A percentile compares a stretch with the other conserved stretches of the same genome.
These are phyloP conservation scores for Wallacemonas rigidus DNA, from an alignment of 208 protist species.

Conservation along the genomic window DNA sequence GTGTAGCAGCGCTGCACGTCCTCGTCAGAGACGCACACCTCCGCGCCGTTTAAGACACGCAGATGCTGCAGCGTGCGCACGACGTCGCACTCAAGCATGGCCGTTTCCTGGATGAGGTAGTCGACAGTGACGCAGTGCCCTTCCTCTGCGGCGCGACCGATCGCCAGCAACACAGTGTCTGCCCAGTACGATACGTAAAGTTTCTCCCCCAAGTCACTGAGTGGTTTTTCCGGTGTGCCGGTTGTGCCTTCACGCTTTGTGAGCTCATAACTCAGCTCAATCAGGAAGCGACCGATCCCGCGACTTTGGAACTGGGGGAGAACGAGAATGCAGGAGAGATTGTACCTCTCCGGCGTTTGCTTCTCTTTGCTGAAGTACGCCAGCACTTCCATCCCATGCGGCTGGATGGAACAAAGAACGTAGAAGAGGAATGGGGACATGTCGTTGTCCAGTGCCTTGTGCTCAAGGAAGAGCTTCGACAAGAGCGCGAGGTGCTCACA, in stretches of 20 bases:
- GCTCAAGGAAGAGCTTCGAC: constrained; percentile 99
- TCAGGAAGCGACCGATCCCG: constrained; percentile 98
- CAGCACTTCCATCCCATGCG: constrained; percentile 94
- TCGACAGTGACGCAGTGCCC: constrained; percentile 76
- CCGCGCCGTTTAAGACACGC: constrained; percentile 53
- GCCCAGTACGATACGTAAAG: constrained; percentile 95
- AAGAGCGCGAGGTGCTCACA: constrained; percentile 99
- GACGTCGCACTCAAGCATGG: constrained; percentile 78
- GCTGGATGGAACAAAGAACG: constrained; percentile 94
- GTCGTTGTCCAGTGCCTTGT: constrained; percentile 99
- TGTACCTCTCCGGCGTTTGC: constrained; percentile 96
- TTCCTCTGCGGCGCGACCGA: constrained; percentile 77
- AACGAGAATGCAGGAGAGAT: constrained; percentile 99
- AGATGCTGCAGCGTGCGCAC: constrained; percentile 74
- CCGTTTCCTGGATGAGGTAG: constrained; percentile 82
- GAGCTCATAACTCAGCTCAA: constrained; percentile 98
- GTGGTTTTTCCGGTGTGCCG: constrained; percentile 98
- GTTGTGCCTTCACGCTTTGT: constrained; percentile 95
- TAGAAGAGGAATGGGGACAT: constrained; percentile 99
- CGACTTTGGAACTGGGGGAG: constrained; percentile 96
- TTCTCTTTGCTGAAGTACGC: constrained; percentile 99
- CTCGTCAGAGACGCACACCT: constrained; percentile 82
- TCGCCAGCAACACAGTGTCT: constrained; percentile 81
- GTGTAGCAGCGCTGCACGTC: constrained; percentile 71
- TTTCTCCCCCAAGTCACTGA: constrained; percentile 98